Base-by-base conservation (phyloP, 352 stramenopile species). In the Halophytophthora batemanensis region DNA sequence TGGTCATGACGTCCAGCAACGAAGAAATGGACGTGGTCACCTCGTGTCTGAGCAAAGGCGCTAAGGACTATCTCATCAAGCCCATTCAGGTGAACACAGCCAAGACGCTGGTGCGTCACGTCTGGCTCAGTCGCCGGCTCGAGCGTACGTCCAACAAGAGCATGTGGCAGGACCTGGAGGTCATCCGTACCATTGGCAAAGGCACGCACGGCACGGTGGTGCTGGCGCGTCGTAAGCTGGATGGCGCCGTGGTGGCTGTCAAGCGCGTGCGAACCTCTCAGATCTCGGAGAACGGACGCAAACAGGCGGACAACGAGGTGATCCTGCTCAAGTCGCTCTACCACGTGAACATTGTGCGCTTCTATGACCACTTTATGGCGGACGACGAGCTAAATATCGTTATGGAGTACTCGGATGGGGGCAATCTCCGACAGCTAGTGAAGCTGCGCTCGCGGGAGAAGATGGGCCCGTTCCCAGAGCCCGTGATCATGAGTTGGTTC, bases 51-150 rank as follows among this genome's bases (percentile, higher is more conserved):
- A 92, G 82, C 56, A 94, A 93, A 37, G 86, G 86, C 35, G 84
- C 86, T 39, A 96, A 95, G 56, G 86, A 96, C 66, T 96, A 96
- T 44, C 52, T 96, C 34, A 94, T 96, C 66, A 96, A 96, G 64
- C 86, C 86, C 18, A 93, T 96, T 38, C 83, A 93, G 45, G 81
- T 93, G 35, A 93, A 95, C 64, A 95, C 82, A 13, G 84, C 84
- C 58, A 95, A 95, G 80, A 95, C 84, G 31, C 75, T 95, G 25
- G 82, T 95, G 48, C 84, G 84, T 44, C 84, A 95, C 59, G 84
- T 95, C 28, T 95, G 84, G 84, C 77, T 93, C 50, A 87, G 77
- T 39, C 77, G 80, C 7, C 68, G 76, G 0, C 75, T 86, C 21
- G 77, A 90, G 34, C 68, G 75, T 18, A 72, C 74, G 19, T 77